phyloP scores from a whole-genome alignment of 768 basidiomycete species.

The Calvatia gigantea region DNA sequence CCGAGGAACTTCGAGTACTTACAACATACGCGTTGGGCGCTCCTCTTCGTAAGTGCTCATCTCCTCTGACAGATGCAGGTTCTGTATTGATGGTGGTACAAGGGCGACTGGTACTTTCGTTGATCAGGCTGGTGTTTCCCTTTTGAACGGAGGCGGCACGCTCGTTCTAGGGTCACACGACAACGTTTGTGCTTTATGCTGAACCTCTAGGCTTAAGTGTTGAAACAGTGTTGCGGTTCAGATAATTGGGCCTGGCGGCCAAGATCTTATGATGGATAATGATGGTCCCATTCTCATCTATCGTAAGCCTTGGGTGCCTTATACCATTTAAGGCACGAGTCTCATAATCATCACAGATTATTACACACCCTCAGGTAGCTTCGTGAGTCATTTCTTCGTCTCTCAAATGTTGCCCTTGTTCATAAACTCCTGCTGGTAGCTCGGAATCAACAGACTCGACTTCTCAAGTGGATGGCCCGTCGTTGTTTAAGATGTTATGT shows the following conservation, averaged over 20 bases:
- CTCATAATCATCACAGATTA: slow-evolving; percentile 32
- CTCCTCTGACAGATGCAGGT: not conserved
- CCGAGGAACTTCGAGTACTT: slow-evolving; percentile 46
- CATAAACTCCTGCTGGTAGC: slow-evolving; percentile 17
- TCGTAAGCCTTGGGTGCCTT: slow-evolving; percentile 29
- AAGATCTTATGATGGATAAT: slow-evolving; percentile 41
- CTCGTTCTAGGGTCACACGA: slow-evolving; percentile 44
- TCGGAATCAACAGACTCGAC: slow-evolving; percentile 45
- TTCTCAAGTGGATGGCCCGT: slow-evolving; percentile 52
- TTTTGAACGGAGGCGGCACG: slow-evolving; percentile 49
- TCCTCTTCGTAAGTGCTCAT: slow-evolving; percentile 32
- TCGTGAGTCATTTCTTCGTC: slow-evolving; percentile 25
- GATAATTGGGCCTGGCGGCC: slow-evolving; percentile 54
- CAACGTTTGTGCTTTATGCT: slow-evolving; percentile 24
- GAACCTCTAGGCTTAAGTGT: not conserved
- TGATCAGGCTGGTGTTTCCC: slow-evolving; percentile 41
- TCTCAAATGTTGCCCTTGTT: not conserved
- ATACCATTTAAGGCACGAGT: not conserved
- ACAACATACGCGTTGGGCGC: slow-evolving; percentile 58
- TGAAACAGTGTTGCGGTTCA: slow-evolving; percentile 16
- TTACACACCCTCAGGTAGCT: slow-evolving; percentile 43
- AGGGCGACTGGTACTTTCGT: slow-evolving; percentile 44
- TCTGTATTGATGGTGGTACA: not conserved
- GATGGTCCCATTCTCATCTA: slow-evolving; percentile 49
- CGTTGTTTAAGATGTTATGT: not conserved